Conservation (phyloP, 2,329 filamentous ascomycete species). For the Chaetomium olivaceum region DNA sequence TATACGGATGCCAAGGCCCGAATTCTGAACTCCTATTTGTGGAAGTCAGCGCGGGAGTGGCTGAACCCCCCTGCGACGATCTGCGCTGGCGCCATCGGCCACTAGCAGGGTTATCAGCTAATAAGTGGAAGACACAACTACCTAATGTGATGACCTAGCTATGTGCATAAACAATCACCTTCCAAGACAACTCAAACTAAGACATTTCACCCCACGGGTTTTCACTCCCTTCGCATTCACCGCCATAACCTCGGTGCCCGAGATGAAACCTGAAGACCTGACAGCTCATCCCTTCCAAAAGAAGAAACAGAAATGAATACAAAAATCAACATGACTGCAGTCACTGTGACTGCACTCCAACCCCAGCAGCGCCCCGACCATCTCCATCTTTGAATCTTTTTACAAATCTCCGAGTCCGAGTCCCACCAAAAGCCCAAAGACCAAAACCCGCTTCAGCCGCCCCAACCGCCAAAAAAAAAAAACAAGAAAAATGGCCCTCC, state of each 20-base stretch:
- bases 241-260: neutral
- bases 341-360: neutral
- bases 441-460: no score
- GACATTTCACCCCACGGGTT: neutral
- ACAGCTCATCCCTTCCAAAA: neutral
- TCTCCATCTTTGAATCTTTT: neutral
- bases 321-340: neutral
- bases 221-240: neutral
- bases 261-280: neutral
- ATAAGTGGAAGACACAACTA: neutral
- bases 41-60: no score
- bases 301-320: neutral
- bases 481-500: neutral
- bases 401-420: neutral
- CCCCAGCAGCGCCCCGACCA: no score
- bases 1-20: neutral
- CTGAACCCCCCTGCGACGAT: neutral
- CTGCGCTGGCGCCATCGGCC: neutral
- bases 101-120: neutral
- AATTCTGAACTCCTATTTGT: neutral
- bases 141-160: no score
- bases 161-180: neutral
- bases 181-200: neutral
- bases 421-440: neutral
- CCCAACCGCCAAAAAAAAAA: neutral